Percentiles rank a stretch among this genome's conserved stretches.
These are phyloP conservation scores for Rutstroemia sp. DNA, from an alignment of 2,329 filamentous ascomycete genomes.

Conservation along the genomic window DNA sequence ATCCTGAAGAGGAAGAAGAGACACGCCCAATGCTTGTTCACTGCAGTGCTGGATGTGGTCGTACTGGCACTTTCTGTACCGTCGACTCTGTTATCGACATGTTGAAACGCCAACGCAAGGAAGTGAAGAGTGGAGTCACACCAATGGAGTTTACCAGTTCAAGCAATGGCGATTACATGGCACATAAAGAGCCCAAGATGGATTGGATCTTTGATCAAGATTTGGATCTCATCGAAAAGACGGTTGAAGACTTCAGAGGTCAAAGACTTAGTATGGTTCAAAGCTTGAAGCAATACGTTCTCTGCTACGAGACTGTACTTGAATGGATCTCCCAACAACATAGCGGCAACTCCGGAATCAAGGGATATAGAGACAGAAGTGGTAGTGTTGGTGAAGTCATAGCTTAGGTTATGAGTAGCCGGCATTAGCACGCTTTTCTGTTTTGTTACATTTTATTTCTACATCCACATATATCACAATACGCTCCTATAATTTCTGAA, in stretches of 20 bases:
- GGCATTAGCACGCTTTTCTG: not conserved
- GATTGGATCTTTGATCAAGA: conserved; percentile 65
- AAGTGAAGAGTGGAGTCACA: conserved; percentile 25
- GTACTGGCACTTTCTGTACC: conserved; percentile 93
- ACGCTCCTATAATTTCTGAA: not conserved
- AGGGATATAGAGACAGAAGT: not conserved
- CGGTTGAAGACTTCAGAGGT: conserved; percentile 81
- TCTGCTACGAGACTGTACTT: conserved; percentile 91
- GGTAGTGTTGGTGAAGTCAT: not conserved
- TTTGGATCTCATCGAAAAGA: conserved; percentile 74
- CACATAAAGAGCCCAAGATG: conserved; percentile 31
- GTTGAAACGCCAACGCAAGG: conserved; percentile 72
- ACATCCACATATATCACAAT: not conserved
- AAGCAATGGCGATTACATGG: conserved; percentile 20
- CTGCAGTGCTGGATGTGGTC: conserved; percentile 91
- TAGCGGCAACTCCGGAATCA: not conserved
- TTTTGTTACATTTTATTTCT: not conserved
- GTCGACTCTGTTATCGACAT: conserved; percentile 95
- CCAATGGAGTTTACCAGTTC: conserved; percentile 35
- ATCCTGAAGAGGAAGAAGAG: conserved; percentile 47
- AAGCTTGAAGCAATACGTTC: conserved; percentile 83
- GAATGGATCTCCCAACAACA: conserved; percentile 63
- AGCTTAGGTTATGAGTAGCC: not conserved
- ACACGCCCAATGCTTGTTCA: conserved; percentile 79
- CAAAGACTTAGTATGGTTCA: conserved; percentile 97